phyloP scores from a whole-genome alignment of 805 yeast genomes.

The Suhomyces pyralidae region DNA sequence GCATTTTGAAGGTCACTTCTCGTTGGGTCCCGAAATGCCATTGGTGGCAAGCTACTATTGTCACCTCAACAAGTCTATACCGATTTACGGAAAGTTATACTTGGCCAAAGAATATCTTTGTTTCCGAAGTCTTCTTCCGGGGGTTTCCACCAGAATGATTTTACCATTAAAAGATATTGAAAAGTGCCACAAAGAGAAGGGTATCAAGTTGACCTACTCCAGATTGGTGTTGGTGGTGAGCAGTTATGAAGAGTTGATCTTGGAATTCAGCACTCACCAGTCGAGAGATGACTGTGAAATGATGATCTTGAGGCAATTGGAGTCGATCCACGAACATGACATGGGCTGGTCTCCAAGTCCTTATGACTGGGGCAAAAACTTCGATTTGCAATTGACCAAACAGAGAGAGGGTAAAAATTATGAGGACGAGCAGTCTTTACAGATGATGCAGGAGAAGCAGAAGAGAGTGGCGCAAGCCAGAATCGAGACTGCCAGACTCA shows the following conservation, averaged over 20 bases:
- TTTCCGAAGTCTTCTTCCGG: slow-evolving; percentile 76
- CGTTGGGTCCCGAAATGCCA: slow-evolving; percentile 49
- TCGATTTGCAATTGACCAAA: slow-evolving; percentile 13
- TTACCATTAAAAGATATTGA: slow-evolving; percentile 75
- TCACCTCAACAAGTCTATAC: slow-evolving; percentile 66
- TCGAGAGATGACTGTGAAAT: slow-evolving; percentile 72
- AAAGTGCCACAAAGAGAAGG: slow-evolving; percentile 62
- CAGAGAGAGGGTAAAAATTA: slow-evolving; percentile 7
- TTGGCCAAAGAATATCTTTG: slow-evolving; percentile 69
- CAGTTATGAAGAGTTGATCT: slow-evolving; percentile 72
- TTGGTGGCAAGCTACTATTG: slow-evolving; percentile 69
- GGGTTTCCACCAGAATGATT: slow-evolving; percentile 75
- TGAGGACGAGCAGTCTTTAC: neutral
- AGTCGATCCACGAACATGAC: slow-evolving; percentile 30
- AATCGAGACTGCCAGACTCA: slow-evolving; percentile 57
- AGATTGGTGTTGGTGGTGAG: slow-evolving; percentile 68
- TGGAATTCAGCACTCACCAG: slow-evolving; percentile 66
- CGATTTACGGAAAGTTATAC: slow-evolving; percentile 81
- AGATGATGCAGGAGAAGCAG: slow-evolving; percentile 2
- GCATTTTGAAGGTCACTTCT: slow-evolving; percentile 65
- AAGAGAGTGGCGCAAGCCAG: slow-evolving; percentile 17
- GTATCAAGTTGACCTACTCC: slow-evolving; percentile 63
- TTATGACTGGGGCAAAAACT: slow-evolving; percentile 23
- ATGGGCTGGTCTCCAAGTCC: slow-evolving; percentile 16
- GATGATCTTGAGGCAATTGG: slow-evolving; percentile 50